Percentiles rank a stretch among this genome's conserved stretches.
These are phyloP conservation scores for Grammothele lineata DNA, from an alignment of 768 basidiomycete genomes.

Conservation along the genomic window DNA sequence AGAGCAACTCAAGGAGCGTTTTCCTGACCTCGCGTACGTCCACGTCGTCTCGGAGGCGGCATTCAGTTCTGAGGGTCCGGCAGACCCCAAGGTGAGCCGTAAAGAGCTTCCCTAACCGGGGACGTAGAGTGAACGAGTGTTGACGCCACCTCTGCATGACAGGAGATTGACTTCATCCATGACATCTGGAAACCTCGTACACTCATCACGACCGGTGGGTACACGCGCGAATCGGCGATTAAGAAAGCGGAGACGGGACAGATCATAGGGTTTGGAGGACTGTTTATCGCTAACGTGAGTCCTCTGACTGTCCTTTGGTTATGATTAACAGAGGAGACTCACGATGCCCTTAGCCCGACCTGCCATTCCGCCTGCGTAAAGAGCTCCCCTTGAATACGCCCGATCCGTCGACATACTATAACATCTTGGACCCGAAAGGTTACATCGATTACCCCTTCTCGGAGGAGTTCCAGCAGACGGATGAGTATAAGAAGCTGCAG, in stretches of 20 bases:
- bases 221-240: conserved; percentile 17
- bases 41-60: conserved; percentile 28
- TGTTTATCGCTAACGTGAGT: conserved; percentile 28
- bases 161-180: conserved; percentile 20
- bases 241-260: conserved; percentile 19
- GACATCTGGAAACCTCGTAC: conserved; percentile 20
- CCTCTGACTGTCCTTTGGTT: too few relatives aligned
- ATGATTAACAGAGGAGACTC: neutral
- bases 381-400: conserved; percentile 31
- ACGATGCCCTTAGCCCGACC: conserved; percentile 44
- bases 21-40: conserved; percentile 39
- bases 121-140: neutral
- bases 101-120: neutral
- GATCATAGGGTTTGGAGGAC: conserved; percentile 24
- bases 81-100: conserved; percentile 3
- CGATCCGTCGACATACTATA: conserved; percentile 38
- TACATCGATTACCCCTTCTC: conserved; percentile 24
- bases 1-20: conserved; percentile 30
- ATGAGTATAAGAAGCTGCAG: too few relatives aligned
- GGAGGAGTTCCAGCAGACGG: conserved; percentile 6
- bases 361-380: conserved; percentile 32
- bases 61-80: neutral
- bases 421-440: conserved; percentile 24
- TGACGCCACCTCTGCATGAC: too few relatives aligned
- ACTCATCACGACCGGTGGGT: conserved; percentile 23